Evolutionary conservation across 2,329 filamentous ascomycete genomes (phyloP).

Genomic region (Pestalotiopsis sp.): DNA sequence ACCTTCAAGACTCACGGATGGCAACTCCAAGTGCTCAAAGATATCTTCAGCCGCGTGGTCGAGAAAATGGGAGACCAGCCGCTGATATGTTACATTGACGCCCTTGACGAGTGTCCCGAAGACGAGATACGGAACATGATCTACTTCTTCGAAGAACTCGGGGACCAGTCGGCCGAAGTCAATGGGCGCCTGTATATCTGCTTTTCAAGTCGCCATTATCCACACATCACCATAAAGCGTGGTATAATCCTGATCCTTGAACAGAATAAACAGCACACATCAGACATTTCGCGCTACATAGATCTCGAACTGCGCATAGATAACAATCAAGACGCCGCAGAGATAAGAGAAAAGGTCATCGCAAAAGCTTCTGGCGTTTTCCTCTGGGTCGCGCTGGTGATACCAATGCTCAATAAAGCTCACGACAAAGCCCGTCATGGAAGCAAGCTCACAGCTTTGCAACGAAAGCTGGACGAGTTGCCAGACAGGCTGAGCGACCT

Average conservation of each 20-base stretch:
- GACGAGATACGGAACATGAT: slow-evolving; percentile 10
- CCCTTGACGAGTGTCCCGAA: slow-evolving; percentile 10
- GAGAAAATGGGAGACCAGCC: neutral
- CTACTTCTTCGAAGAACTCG: neutral
- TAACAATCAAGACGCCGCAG: slow-evolving; percentile 11
- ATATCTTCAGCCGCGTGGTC: neutral
- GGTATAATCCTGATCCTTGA: slow-evolving; percentile 25
- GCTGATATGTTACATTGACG: slow-evolving; percentile 7
- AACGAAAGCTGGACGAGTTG: slow-evolving; percentile 34
- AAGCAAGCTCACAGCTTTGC: slow-evolving; percentile 15
- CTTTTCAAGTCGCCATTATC: slow-evolving; percentile 41
- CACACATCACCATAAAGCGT: slow-evolving; percentile 33
- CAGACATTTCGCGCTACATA: slow-evolving; percentile 28
- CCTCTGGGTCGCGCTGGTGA: slow-evolving; percentile 26
- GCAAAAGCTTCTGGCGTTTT: slow-evolving; percentile 42
- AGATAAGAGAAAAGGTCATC: slow-evolving; percentile 23
- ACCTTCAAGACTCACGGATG: neutral
- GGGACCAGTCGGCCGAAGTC: neutral
- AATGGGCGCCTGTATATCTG: neutral
- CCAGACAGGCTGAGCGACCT: slow-evolving; percentile 38
- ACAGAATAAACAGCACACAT: slow-evolving; percentile 16
- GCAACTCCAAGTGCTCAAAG: neutral
- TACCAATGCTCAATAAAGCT: slow-evolving; percentile 37
- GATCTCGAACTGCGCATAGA: slow-evolving; percentile 23
- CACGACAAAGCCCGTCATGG: slow-evolving; percentile 19